These are phyloP conservation scores for Microcyclospora pomicola DNA, from an alignment of 2,329 filamentous ascomycete genomes.

Conservation along the genomic window DNA sequence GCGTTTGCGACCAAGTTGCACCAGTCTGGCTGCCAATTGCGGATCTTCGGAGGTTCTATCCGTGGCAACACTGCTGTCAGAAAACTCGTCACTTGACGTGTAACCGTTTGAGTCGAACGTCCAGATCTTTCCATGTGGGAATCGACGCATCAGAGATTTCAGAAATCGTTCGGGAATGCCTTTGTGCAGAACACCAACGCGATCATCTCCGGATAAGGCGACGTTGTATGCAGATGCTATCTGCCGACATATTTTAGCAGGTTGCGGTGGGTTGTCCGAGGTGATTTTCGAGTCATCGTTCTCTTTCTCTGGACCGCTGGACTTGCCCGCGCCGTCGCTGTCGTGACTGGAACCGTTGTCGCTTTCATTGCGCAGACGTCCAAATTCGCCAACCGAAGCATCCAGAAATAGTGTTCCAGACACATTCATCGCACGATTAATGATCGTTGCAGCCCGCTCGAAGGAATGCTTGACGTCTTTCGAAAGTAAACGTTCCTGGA, in stretches of 20 bases:
- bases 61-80: neutral
- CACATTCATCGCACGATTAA: conserved; percentile 31
- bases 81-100: conserved; percentile 15
- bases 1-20: neutral
- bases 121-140: conserved; percentile 24
- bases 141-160: conserved; percentile 14
- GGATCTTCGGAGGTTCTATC: neutral
- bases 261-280: neutral
- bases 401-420: conserved; percentile 33
- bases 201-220: neutral
- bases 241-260: conserved; percentile 1
- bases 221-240: conserved; percentile 1
- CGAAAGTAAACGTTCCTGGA: conserved; percentile 1
- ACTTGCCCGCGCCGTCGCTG: neutral
- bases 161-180: conserved; percentile 11
- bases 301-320: neutral
- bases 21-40: neutral
- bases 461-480: neutral
- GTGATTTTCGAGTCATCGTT: neutral
- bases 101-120: conserved; percentile 18
- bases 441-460: conserved; percentile 28
- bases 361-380: conserved; percentile 4
- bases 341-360: neutral
- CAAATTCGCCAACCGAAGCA: conserved; percentile 9
- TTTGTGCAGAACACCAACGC: neutral